Percentiles rank a stretch among this genome's conserved stretches.
These are phyloP conservation scores for Aspergillus olivimuriae DNA, from an alignment of 495 filamentous ascomycete genomes.

Conservation along the genomic window DNA sequence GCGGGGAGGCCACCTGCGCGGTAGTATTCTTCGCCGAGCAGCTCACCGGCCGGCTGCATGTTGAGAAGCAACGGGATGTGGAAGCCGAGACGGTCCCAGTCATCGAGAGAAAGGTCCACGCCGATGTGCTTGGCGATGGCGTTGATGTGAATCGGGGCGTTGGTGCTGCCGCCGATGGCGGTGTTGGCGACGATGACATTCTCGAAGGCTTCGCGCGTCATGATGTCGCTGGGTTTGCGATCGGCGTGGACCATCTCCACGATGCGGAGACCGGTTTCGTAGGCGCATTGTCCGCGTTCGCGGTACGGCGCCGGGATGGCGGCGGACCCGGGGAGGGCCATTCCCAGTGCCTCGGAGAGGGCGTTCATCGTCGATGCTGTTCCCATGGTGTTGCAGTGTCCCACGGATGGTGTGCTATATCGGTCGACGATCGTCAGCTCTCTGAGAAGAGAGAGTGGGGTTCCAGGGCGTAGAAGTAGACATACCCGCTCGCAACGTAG, in stretches of 20 bases:
- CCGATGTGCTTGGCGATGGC: conserved; percentile 50
- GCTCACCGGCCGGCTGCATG: conserved; percentile 48
- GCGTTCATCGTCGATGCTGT: conserved; percentile 55
- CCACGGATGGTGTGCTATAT: conserved; percentile 41
- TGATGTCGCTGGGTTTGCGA: conserved; percentile 49
- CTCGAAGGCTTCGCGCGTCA: conserved; percentile 50
- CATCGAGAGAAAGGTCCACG: conserved; percentile 43
- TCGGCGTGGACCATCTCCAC: conserved; percentile 50
- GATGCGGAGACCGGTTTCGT: conserved; percentile 46
- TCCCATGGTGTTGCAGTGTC: conserved; percentile 54
- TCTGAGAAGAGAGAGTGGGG: background rate
- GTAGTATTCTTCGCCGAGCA: conserved; percentile 47
- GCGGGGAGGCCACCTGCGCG: conserved; percentile 49
- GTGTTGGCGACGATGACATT: conserved; percentile 49
- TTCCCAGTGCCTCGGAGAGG: conserved; percentile 48
- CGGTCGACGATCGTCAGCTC: conserved; percentile 5
- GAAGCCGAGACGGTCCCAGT: conserved; percentile 47
- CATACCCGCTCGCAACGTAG: conserved; percentile 42
- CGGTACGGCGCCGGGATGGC: conserved; percentile 49
- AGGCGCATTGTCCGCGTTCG: conserved; percentile 46
- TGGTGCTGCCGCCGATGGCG: conserved; percentile 51
- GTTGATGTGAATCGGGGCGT: conserved; percentile 50
- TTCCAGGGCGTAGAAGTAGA: background rate
- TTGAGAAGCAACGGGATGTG: conserved; percentile 46
- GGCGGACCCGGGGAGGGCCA: conserved; percentile 50